These are phyloP conservation scores for Aechmea fasciata DNA, from an alignment of 176 grass and related monocot species.

Conservation along the genomic window DNA sequence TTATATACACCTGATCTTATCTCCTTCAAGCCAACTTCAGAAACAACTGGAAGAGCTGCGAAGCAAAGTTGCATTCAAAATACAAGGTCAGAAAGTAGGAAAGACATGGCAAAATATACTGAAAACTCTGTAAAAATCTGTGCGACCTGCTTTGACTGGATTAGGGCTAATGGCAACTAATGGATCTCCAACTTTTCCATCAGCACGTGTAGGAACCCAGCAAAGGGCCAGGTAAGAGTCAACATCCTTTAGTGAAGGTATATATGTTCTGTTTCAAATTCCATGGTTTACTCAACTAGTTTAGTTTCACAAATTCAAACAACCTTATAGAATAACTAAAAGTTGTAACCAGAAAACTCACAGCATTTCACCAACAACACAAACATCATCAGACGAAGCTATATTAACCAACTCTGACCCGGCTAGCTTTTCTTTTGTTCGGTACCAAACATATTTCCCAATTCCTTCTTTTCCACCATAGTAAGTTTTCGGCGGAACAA, in stretches of 20 bases:
- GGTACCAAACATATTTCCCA: slow-evolving; percentile 76
- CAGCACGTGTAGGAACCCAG: slow-evolving; percentile 80
- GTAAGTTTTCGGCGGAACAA: slow-evolving; percentile 74
- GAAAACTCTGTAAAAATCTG: slow-evolving; percentile 3
- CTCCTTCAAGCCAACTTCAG: slow-evolving; percentile 58
- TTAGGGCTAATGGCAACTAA: slow-evolving; percentile 42
- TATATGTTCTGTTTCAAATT: slow-evolving; percentile 64
- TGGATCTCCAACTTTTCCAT: slow-evolving; percentile 64
- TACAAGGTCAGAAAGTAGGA: background rate
- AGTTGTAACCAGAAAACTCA: slow-evolving; percentile 32
- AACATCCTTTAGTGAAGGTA: slow-evolving; percentile 67
- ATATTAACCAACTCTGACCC: slow-evolving; percentile 44
- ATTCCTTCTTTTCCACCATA: slow-evolving; percentile 86
- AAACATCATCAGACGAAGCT: slow-evolving; percentile 35
- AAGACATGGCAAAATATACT: background rate
- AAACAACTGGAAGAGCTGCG: slow-evolving; percentile 80
- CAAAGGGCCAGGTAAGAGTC: slow-evolving; percentile 59
- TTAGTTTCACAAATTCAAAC: slow-evolving; percentile 7
- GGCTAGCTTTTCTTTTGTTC: slow-evolving; percentile 46
- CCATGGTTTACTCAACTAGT: slow-evolving; percentile 15
- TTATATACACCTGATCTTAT: slow-evolving; percentile 41
- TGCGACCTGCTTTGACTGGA: slow-evolving; percentile 86
- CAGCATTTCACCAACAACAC: slow-evolving; percentile 55
- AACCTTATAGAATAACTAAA: background rate
- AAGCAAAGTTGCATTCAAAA: background rate